Percentiles rank a stretch among this genome's conserved stretches.
Evolutionary conservation across 116 monocot genomes (phyloP).

Genomic region (Zostera marina): DNA sequence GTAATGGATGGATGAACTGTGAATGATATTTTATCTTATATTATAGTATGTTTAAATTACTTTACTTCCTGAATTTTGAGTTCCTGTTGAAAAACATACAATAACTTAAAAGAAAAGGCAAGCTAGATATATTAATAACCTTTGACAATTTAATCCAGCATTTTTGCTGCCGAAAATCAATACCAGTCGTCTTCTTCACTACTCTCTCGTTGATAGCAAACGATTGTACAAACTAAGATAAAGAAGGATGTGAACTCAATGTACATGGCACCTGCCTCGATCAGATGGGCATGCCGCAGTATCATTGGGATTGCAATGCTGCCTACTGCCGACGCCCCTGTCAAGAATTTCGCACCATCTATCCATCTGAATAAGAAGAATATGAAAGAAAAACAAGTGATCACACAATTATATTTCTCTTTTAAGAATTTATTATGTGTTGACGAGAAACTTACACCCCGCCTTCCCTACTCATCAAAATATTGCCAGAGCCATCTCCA

Average conservation of each 20-base stretch:
- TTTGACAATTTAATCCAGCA: too few relatives aligned
- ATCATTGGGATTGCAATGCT: slow-evolving; percentile 90
- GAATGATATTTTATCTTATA: not conserved
- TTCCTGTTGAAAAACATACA: too few relatives aligned
- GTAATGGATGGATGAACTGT: too few relatives aligned
- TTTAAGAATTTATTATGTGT: too few relatives aligned
- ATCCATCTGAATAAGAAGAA: slow-evolving; percentile 47
- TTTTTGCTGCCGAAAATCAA: not conserved
- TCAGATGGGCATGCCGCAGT: slow-evolving; percentile 71
- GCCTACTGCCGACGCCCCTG: slow-evolving; percentile 81
- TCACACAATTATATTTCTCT: too few relatives aligned
- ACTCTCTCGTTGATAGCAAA: slow-evolving; percentile 80
- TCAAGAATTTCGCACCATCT: slow-evolving; percentile 87
- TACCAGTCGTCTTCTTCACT: slow-evolving; percentile 94
- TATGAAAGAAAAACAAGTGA: slow-evolving; percentile 33
- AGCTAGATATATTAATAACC: too few relatives aligned
- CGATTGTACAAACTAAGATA: slow-evolving; percentile 69
- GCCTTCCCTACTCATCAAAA: slow-evolving; percentile 78
- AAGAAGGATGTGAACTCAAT: slow-evolving; percentile 92
- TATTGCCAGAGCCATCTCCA: slow-evolving; percentile 66
- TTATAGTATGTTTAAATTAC: too few relatives aligned
- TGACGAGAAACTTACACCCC: slow-evolving; percentile 47
- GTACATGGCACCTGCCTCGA: slow-evolving; percentile 84
- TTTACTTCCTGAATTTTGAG: too few relatives aligned
- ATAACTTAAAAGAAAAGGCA: too few relatives aligned